Evolutionary conservation across 176 grass and related monocot genomes (phyloP), one percentile per base, ranked within the genome.

Genomic region (Triticum turgidum): DNA sequence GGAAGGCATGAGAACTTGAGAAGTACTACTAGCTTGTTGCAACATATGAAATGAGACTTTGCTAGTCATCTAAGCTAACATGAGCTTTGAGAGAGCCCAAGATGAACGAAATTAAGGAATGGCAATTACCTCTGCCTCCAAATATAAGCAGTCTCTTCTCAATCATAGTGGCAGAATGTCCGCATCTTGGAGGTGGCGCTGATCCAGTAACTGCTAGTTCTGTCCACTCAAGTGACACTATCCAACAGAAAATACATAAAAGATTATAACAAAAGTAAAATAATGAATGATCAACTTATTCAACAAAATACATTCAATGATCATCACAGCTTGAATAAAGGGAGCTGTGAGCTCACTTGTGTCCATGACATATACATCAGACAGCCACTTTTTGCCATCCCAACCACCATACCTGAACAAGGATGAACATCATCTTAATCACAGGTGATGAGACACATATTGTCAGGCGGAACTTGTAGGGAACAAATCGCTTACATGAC

Each of bases 371-470:
- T 94, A 98, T 59, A 98, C 96, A 96, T 98, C 96, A 20, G 92
- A 94, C 38, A 96, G 80, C 96, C 96, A 98, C 44, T 92, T 98
- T 91, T 98, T 98, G 44, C 93, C 93, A 91, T 98, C 96, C 96
- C 93, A 96, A 39, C 96, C 96, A 69, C 96, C 96, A 85, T 92
- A 89, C 93, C 92, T 96, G 86, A 80, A 92, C 65, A 86, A 61
- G 62, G 22, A 77, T 42, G 64, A 63, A 67, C 35, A 61, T 0
- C 92, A 81, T 32, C 27, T 69, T 82, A 49, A 61, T 78, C 54
- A 20, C 11, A 80, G 44, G 44, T 80, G 14, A 83, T 75, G 56
- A 38, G 15, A 82, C 4, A 8, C 21, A 12, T 27, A 5, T 9
- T 39, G 38, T 9, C 8, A 39, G 38, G 38, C 7, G 8, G 0